Evolutionary conservation across 345 rosid genomes (phyloP).

Genomic region (Acer yangbiense): DNA sequence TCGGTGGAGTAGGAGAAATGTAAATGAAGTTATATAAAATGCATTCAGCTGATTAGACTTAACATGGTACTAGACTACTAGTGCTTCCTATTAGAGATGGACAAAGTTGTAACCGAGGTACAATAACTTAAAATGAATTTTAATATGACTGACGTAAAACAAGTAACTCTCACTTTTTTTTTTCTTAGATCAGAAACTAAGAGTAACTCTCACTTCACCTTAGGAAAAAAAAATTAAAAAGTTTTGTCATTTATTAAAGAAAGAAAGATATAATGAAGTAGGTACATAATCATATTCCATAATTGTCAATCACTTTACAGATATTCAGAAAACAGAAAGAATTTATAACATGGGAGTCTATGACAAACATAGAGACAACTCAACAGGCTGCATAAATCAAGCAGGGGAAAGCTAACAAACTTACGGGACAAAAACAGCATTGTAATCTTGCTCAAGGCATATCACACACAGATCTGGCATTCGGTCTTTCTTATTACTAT

Average conservation of each 20-base stretch:
- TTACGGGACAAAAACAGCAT: slow-evolving; percentile 90
- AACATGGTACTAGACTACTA: not conserved
- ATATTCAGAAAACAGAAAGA: not conserved
- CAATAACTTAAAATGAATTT: too few relatives aligned
- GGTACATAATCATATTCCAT: not conserved
- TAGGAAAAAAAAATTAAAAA: too few relatives aligned
- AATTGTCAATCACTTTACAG: not conserved
- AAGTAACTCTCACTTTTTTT: too few relatives aligned
- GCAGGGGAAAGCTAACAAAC: slow-evolving; percentile 22
- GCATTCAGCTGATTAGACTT: not conserved
- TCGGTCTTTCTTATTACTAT: slow-evolving; percentile 53
- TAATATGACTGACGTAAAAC: too few relatives aligned
- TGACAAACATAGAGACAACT: not conserved
- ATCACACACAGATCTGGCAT: slow-evolving; percentile 92
- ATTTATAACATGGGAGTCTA: not conserved
- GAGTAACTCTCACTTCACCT: too few relatives aligned
- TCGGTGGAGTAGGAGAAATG: not conserved
- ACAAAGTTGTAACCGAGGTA: too few relatives aligned
- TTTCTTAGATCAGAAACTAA: too few relatives aligned
- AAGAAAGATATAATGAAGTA: too few relatives aligned
- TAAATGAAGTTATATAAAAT: too few relatives aligned
- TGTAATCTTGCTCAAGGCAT: slow-evolving; percentile 93
- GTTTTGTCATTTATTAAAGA: too few relatives aligned
- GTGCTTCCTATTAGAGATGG: not conserved
- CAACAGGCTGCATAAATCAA: slow-evolving; percentile 10